Evolutionary conservation across 2,329 filamentous ascomycete species (phyloP).

Genomic region (Ploettnerulaceae sp.): DNA sequence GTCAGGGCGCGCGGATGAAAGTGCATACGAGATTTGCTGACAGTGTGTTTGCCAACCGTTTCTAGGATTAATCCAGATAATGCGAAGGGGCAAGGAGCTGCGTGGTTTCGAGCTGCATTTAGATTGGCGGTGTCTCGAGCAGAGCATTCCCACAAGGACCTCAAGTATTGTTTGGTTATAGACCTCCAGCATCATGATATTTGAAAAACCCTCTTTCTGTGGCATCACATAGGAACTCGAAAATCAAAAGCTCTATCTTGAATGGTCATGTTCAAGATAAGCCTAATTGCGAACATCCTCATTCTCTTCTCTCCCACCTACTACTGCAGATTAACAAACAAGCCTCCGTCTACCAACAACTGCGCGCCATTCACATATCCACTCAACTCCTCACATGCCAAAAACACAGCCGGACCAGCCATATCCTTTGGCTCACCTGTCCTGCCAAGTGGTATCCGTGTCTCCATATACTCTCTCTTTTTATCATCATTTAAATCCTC

Average conservation of each 20-base stretch:
- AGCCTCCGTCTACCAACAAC: constrained; percentile 78
- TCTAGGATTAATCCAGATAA: no score
- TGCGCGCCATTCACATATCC: constrained; percentile 79
- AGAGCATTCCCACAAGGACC: no score
- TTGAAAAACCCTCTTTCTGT: no score
- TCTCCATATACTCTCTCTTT: constrained; percentile 76
- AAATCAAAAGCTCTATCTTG: no score
- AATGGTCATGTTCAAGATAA: no score
- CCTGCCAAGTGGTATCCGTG: constrained; percentile 71
- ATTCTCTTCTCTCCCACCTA: background rate
- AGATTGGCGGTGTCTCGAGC: no score
- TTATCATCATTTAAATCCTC: constrained; percentile 67
- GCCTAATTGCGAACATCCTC: no score
- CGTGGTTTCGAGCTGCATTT: no score
- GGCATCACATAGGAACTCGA: no score
- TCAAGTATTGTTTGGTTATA: no score
- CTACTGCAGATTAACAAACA: constrained; percentile 84
- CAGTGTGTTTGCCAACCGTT: constrained; percentile 5
- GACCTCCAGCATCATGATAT: no score
- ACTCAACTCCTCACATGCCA: constrained; percentile 74
- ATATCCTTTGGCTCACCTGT: constrained; percentile 70
- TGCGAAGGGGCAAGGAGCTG: no score
- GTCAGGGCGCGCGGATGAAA: background rate
- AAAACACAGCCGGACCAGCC: constrained; percentile 78
- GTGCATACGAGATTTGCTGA: constrained; percentile 1